Base-by-base conservation (phyloP, 257 asterid species). In the Cynanchum wilfordii region DNA sequence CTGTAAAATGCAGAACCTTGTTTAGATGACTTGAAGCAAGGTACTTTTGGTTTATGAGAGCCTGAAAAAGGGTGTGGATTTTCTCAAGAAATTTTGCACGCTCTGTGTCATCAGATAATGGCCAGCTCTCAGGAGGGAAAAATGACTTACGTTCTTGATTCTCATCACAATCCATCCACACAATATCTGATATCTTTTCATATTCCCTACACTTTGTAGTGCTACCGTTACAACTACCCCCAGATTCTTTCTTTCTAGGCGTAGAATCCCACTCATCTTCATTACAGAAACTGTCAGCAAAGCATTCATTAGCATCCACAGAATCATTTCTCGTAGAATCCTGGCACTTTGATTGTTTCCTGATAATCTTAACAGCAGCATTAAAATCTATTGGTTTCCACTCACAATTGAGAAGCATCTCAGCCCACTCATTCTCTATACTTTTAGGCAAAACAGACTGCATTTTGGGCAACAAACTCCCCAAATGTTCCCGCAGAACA, bases 81-180 rank as follows among this genome's bases (percentile, higher is more conserved):
- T 77, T 90, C 73, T 89, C 94, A 42, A 95, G 92, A 81, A 90
- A 91, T 88, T 90, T 91, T 59, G 82, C 86, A 40, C 99, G 87
- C 80, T 94, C 98, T 22, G 86, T 84, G 58, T 94, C 99, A 83
- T 94, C 95, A 55, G 96, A 86, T 73, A 82, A 72, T 70, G 93
- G 97, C 99, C 95, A 94, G 77, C 81, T 83, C 44, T 85, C 91
- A 45, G 67, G 71, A 68, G 82, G 81, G 69, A 76, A 84, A 79
- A 76, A 74, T 79, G 76, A 83, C 83, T 87, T 90, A 45, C 80
- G 68, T 52, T 78, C 81, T 75, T 81, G 88, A 79, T 85, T 91
- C 54, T 83, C 88, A 84, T 89, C 93, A 84, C 92, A 87, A 67
- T 87, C 92, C 97, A 89, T 94, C 99, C 96, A 89, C 83, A 85